A percentile compares a stretch with the other conserved stretches of the same genome.
phyloP scores from a whole-genome alignment of 345 rosid species.

The Brassica carinata region DNA sequence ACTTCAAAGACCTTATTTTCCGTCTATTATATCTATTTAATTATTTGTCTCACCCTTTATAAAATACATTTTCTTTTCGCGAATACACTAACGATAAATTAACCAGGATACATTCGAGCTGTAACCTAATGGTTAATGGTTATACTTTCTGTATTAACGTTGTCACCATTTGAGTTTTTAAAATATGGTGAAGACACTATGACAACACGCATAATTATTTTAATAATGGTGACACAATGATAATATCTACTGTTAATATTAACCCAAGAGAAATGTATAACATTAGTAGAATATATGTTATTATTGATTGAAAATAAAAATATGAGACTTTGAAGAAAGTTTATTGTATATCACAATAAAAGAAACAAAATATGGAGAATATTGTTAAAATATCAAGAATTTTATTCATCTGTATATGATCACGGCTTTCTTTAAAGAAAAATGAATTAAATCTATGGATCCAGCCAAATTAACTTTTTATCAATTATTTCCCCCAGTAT shows the following conservation, averaged over 20 bases:
- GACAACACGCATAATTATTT: background rate
- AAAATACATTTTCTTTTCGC: background rate
- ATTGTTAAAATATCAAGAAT: background rate
- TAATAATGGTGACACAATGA: background rate
- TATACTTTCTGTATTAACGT: background rate
- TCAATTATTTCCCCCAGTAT: background rate
- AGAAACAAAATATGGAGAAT: background rate
- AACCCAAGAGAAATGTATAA: background rate
- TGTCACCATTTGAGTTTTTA: background rate
- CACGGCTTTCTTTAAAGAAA: background rate
- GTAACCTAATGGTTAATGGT: background rate
- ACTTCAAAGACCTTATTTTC: background rate
- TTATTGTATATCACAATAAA: background rate
- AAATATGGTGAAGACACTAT: background rate
- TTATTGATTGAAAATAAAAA: background rate
- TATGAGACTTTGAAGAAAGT: background rate
- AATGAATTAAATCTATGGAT: constrained; percentile 13
- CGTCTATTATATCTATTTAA: background rate
- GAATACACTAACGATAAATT: background rate
- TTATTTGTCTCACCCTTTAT: background rate
- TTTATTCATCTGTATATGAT: background rate
- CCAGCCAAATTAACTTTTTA: background rate
- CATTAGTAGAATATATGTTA: background rate
- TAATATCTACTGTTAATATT: background rate
- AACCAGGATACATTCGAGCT: background rate